Evolutionary conservation across 1,284 basidiomycete genomes (phyloP), one percentile per base, ranked within the genome.

Genomic region (Sanghuangporus baumii): DNA sequence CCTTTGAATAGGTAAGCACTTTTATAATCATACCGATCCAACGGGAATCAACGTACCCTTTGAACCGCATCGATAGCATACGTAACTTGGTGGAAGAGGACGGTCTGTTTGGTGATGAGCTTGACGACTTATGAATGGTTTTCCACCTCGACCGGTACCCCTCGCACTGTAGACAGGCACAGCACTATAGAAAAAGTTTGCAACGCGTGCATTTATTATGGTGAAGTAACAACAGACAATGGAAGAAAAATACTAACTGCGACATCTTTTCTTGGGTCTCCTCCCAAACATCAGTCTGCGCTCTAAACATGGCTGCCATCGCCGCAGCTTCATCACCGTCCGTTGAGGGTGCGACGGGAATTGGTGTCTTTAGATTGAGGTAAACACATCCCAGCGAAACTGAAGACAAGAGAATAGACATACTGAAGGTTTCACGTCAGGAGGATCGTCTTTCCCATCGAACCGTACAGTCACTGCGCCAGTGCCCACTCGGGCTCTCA

Each of bases 21-120:
- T n/a, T 34, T 47, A 62, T 8, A 43, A 50, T 14, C 23, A 2
- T 37, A 9, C 43, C 6, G 8, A 14, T 56, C 41, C 23, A 40
- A 52, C 14, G 38, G 34, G 26, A 48, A n/a, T n/a, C 26, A 57
- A 37, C 87, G 64, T 70, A 94, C 94, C 95, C 85, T 98, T 97
- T 76, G 97, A 91, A 48, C 96, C 96, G 76, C 97, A 99, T 46
- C 97, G 88, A 75, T 98, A 98, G 74, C 97, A 99, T n/a, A 99
- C 95, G 77, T 99, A 99, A 61, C 96, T 97, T 3, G 91, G 83
- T 18, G 95, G 95, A 8, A 96, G 79, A 34, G 89, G 87, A 65
- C 85, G 81, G 63, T 91, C 88, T 67, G 78, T 75, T 62, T 81
- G 78, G 66, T 81, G 79, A 36, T 81, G 71, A 59, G 75, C 73